phyloP scores from a whole-genome alignment of 2,329 filamentous ascomycete species.

The Aspergillus carbonarius region DNA sequence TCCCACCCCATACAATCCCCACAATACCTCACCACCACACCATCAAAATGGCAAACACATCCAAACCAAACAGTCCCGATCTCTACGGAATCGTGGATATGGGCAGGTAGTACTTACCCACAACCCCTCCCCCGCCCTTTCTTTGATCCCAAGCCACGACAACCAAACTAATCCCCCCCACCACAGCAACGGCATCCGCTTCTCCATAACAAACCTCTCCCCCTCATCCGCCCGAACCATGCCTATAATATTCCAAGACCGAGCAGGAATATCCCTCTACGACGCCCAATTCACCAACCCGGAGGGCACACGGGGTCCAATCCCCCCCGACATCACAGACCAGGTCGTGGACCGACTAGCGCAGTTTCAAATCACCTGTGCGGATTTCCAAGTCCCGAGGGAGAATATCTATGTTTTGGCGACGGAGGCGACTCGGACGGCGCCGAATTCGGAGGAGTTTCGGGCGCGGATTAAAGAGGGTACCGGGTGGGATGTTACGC shows the following conservation, averaged over 20 bases:
- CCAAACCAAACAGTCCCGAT: conserved; percentile 5
- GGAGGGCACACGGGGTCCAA: conserved; percentile 48
- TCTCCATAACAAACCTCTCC: conserved; percentile 81
- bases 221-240: conserved; percentile 70
- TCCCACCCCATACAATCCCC: not conserved
- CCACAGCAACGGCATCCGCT: conserved; percentile 79
- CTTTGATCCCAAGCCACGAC: not conserved
- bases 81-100: conserved; percentile 43
- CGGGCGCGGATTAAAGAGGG: conserved; percentile 61
- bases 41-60: conserved; percentile 5
- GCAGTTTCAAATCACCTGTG: conserved; percentile 70
- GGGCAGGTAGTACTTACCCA: conserved; percentile 39
- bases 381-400: conserved; percentile 64
- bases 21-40: not conserved
- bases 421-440: conserved; percentile 84
- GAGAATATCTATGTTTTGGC: conserved; percentile 72
- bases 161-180: not conserved
- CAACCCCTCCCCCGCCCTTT: not conserved
- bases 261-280: conserved; percentile 80
- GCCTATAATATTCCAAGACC: conserved; percentile 73
- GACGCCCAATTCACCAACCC: conserved; percentile 64
- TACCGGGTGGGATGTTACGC: conserved; percentile 67
- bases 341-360: conserved; percentile 66
- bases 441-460: conserved; percentile 70
- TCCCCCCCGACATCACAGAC: conserved; percentile 59